These are phyloP conservation scores for Phallus indusiatus DNA, from an alignment of 768 basidiomycete genomes.

Conservation along the genomic window DNA sequence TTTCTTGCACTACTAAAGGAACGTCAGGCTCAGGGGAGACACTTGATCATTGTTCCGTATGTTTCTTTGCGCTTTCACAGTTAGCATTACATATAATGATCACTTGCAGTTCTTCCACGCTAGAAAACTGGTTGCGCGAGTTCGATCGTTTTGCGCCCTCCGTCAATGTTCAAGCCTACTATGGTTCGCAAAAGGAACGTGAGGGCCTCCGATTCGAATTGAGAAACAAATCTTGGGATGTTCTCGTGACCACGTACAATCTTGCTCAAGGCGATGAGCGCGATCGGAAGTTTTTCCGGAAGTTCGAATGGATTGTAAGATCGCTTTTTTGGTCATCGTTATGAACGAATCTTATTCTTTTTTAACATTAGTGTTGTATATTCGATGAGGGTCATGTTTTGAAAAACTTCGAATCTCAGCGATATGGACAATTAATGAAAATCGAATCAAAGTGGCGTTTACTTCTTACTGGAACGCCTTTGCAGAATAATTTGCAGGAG, in stretches of 20 bases:
- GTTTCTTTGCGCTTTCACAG: slow-evolving; percentile 25
- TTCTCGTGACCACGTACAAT: slow-evolving; percentile 93
- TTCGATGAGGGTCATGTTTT: slow-evolving; percentile 97
- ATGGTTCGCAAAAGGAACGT: slow-evolving; percentile 86
- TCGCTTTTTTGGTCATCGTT: background rate
- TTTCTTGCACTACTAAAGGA: too few species aligned
- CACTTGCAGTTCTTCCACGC: slow-evolving; percentile 68
- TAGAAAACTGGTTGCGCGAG: slow-evolving; percentile 98
- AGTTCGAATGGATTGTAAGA: slow-evolving; percentile 87
- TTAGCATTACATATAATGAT: slow-evolving; percentile 1
- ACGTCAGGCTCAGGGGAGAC: too few species aligned
- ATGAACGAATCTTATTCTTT: background rate
- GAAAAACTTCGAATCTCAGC: slow-evolving; percentile 97
- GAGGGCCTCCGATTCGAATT: slow-evolving; percentile 63
- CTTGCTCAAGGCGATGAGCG: slow-evolving; percentile 79
- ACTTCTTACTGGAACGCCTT: slow-evolving; percentile 88
- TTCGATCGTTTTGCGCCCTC: slow-evolving; percentile 84
- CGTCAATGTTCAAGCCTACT: slow-evolving; percentile 84
- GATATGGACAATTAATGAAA: slow-evolving; percentile 81
- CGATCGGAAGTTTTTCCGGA: slow-evolving; percentile 90
- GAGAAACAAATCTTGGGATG: slow-evolving; percentile 69
- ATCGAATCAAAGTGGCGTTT: slow-evolving; percentile 85
- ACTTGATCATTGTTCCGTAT: too few species aligned
- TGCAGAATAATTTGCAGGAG: slow-evolving; percentile 88
- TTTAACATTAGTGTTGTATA: slow-evolving; percentile 60